Evolutionary conservation across 495 filamentous ascomycete genomes (phyloP).

Genomic region (Penicillium odoratum): DNA sequence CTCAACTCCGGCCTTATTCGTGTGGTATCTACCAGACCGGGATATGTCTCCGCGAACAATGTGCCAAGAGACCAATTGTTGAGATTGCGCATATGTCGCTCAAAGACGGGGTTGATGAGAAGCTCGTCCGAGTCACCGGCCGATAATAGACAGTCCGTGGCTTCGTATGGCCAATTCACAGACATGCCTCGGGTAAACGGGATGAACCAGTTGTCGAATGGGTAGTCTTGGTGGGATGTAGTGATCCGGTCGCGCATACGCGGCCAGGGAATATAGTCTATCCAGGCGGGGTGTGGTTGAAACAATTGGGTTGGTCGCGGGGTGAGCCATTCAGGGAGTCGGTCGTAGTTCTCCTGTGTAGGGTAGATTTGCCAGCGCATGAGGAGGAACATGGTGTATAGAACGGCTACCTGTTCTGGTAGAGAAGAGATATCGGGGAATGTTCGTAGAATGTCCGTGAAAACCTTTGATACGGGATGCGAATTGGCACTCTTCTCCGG

Average conservation of each 20-base stretch:
- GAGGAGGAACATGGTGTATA: constrained; percentile 80
- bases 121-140: constrained; percentile 58
- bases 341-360: constrained; percentile 69
- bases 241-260: constrained; percentile 66
- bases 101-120: constrained; percentile 78
- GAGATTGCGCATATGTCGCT: constrained; percentile 65
- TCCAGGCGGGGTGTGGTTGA: constrained; percentile 69
- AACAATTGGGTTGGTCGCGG: constrained; percentile 63
- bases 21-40: constrained; percentile 55
- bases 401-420: constrained; percentile 73
- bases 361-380: constrained; percentile 82
- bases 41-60: constrained; percentile 63
- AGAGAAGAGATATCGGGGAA: constrained; percentile 69
- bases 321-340: constrained; percentile 65
- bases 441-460: constrained; percentile 74
- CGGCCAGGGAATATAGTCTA: constrained; percentile 76
- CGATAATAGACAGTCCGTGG: constrained; percentile 57
- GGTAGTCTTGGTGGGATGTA: constrained; percentile 45
- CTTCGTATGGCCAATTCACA: constrained; percentile 78
- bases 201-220: constrained; percentile 78
- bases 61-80: constrained; percentile 78
- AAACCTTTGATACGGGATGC: constrained; percentile 76
- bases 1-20: constrained; percentile 39
- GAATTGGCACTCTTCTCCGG: constrained; percentile 58
- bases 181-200: constrained; percentile 71